Evolutionary conservation across 2,329 filamentous ascomycete genomes (phyloP).

Genomic region (Aaosphaeria pasadenensis): DNA sequence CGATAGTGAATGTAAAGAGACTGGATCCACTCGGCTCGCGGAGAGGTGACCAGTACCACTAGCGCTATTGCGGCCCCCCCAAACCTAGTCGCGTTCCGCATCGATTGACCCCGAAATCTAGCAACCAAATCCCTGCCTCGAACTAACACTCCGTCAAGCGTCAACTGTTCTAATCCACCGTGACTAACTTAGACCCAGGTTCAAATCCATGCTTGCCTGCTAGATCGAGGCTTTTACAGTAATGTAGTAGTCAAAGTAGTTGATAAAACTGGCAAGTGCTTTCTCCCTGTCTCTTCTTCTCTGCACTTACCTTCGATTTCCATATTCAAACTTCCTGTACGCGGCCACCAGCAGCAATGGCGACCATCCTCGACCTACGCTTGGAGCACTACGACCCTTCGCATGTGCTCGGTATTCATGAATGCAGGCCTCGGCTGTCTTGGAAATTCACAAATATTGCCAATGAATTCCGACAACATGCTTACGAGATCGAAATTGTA

Average conservation of each 20-base stretch:
- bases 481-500: constrained; percentile 46
- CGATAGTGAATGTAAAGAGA: not conserved
- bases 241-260: not conserved
- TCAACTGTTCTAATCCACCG: not conserved
- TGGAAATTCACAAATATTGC: constrained; percentile 45
- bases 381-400: not conserved
- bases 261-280: not conserved
- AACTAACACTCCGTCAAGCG: not conserved
- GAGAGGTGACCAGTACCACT: not conserved
- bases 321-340: not conserved
- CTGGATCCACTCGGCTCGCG: not conserved
- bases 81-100: not conserved
- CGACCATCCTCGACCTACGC: constrained; percentile 41
- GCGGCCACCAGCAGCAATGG: not conserved
- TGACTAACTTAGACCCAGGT: not conserved
- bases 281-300: not conserved
- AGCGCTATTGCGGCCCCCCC: not conserved
- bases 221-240: not conserved
- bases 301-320: not conserved
- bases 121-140: not conserved
- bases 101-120: not conserved
- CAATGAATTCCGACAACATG: constrained; percentile 42
- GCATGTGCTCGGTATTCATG: constrained; percentile 43
- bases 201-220: not conserved
- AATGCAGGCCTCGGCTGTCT: constrained; percentile 45